Percentiles rank a stretch among this genome's conserved stretches.
Evolutionary conservation across 306 rosid genomes (phyloP).

Genomic region (Abrus precatorius): DNA sequence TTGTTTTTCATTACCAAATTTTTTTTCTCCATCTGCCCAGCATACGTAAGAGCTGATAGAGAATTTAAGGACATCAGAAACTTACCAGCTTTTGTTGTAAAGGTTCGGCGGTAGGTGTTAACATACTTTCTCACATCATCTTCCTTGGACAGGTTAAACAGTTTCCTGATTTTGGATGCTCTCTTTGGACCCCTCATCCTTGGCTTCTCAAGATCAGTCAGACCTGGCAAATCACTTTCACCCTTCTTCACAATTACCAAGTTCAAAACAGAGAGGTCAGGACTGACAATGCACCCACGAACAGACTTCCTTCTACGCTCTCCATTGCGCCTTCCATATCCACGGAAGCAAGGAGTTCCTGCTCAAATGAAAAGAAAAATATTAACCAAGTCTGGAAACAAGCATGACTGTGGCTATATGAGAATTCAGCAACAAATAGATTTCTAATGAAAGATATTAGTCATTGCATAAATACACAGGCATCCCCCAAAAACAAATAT

Average conservation of each 20-base stretch:
- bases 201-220: conserved; percentile 55
- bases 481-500: not conserved
- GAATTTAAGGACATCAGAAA: not conserved
- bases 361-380: not conserved
- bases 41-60: no score
- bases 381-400: not conserved
- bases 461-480: not conserved
- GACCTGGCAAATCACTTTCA: conserved; percentile 48
- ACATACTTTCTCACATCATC: conserved; percentile 38
- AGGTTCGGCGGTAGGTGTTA: conserved; percentile 52
- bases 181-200: conserved; percentile 40
- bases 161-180: no score
- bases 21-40: not conserved
- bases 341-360: conserved; percentile 35
- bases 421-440: not conserved
- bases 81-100: conserved; percentile 50
- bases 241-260: conserved; percentile 55
- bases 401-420: not conserved
- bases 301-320: conserved; percentile 59
- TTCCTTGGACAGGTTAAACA: no score
- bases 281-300: conserved; percentile 57
- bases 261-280: conserved; percentile 32
- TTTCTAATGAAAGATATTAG: not conserved
- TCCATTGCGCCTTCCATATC: conserved; percentile 54
- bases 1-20: not conserved